These are phyloP conservation scores for Glycine soja DNA, from an alignment of 306 rosid species.

Conservation along the genomic window DNA sequence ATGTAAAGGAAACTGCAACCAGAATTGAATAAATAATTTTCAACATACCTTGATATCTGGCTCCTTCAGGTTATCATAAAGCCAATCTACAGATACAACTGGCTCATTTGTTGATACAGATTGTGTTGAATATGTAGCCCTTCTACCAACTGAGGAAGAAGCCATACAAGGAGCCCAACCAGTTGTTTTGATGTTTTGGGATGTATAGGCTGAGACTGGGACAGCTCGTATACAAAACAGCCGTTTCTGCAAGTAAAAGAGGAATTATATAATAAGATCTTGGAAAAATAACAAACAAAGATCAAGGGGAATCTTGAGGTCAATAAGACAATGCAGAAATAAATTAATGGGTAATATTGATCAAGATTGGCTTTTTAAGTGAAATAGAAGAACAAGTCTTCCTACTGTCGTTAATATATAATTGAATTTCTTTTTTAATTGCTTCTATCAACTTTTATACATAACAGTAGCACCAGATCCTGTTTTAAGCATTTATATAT, in stretches of 20 bases:
- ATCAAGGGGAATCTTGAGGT: constrained; percentile 6
- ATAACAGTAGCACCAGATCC: constrained; percentile 9
- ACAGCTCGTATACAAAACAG: constrained; percentile 45
- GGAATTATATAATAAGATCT: constrained; percentile 27
- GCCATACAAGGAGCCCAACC: constrained; percentile 66
- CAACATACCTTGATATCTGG: constrained; percentile 80
- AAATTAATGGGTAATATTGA: constrained; percentile 18
- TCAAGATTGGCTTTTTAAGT: background rate
- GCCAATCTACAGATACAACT: constrained; percentile 96
- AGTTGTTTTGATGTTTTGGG: constrained; percentile 47
- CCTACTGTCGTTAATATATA: background rate
- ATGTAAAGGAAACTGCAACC: constrained; percentile 1
- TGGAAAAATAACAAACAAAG: constrained; percentile 22
- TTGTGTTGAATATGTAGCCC: constrained; percentile 67
- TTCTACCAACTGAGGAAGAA: constrained; percentile 61
- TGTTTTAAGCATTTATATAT: background rate
- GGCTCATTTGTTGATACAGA: constrained; percentile 70
- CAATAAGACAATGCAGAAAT: constrained; percentile 24
- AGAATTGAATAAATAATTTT: constrained; percentile 21
- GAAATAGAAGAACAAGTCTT: background rate
- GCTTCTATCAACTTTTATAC: constrained; percentile 28
- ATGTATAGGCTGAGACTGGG: constrained; percentile 51
- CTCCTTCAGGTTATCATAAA: constrained; percentile 78
- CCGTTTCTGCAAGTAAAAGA: constrained; percentile 63
- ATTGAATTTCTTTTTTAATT: background rate